These are phyloP conservation scores for Lomentospora prolificans DNA, from an alignment of 2,329 filamentous ascomycete species.

Conservation along the genomic window DNA sequence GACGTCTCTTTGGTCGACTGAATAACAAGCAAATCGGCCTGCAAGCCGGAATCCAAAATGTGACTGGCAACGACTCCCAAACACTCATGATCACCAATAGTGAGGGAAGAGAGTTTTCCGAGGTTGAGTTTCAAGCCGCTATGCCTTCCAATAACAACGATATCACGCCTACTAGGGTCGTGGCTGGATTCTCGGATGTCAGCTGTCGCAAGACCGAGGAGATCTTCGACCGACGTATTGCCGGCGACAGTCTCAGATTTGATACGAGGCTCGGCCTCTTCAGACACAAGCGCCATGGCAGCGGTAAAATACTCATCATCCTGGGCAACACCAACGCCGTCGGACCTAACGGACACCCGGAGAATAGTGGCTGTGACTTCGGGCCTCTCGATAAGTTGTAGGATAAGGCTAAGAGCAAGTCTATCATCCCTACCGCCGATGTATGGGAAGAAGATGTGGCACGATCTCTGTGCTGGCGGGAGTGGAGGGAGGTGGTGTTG, in stretches of 20 bases:
- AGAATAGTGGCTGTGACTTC: constrained; percentile 71
- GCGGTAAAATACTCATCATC: constrained; percentile 6
- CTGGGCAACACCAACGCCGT: neutral
- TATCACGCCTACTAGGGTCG: neutral
- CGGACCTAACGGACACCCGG: constrained; percentile 22
- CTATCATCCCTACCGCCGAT: constrained; percentile 77
- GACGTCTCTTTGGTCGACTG: neutral
- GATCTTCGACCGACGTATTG: constrained; percentile 1
- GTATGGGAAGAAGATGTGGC: constrained; percentile 82
- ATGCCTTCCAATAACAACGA: constrained; percentile 2
- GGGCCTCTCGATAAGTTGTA: constrained; percentile 74
- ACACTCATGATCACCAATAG: constrained; percentile 11
- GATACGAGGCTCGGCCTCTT: neutral
- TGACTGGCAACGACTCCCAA: constrained; percentile 11
- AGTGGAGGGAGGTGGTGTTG: constrained; percentile 45
- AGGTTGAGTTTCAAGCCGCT: neutral
- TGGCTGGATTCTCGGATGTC: neutral
- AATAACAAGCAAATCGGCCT: constrained; percentile 13
- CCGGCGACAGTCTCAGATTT: neutral
- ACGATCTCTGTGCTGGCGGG: constrained; percentile 56
- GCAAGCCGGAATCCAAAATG: constrained; percentile 11
- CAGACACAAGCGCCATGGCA: neutral
- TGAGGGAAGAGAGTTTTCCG: neutral
- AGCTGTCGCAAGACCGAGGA: constrained; percentile 1
- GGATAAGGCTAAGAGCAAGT: constrained; percentile 66